Percentiles rank a stretch among this genome's conserved stretches.
Conservation (phyloP, 768 basidiomycete genomes). For the Hypsizygus marmoreus region DNA sequence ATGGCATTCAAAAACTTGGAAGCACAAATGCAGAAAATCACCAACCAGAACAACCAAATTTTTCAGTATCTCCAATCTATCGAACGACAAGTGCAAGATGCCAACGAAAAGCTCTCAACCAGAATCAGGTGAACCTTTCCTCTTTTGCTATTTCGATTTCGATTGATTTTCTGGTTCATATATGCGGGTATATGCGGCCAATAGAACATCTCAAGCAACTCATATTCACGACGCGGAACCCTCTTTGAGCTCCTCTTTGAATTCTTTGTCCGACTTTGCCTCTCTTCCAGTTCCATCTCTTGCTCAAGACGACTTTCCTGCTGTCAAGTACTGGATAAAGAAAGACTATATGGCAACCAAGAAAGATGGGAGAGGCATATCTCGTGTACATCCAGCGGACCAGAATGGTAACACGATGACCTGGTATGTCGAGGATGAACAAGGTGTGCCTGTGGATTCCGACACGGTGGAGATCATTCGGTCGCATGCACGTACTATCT, state of each 20-base stretch:
- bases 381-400: not conserved
- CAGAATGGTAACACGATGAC: slow-evolving; percentile 1
- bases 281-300: not conserved
- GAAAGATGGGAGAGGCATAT: slow-evolving; percentile 1
- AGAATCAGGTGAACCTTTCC: too few species aligned
- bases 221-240: too few species aligned
- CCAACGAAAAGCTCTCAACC: too few species aligned
- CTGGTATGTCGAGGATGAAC: slow-evolving; percentile 3
- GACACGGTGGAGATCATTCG: not conserved
- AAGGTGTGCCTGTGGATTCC: slow-evolving; percentile 1
- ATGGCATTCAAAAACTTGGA: too few species aligned
- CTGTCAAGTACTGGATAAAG: not conserved
- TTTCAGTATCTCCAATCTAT: too few species aligned
- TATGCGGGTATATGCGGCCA: too few species aligned
- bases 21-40: too few species aligned
- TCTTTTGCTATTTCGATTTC: too few species aligned
- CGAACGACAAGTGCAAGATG: too few species aligned
- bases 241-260: not conserved
- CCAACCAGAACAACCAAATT: too few species aligned
- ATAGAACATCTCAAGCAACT: too few species aligned
- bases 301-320: not conserved
- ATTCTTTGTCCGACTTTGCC: not conserved
- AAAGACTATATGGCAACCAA: not conserved
- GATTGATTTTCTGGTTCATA: too few species aligned
- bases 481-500: not conserved